Conservation (phyloP, 2,329 filamentous ascomycete genomes). For the Xylaria sp. region DNA sequence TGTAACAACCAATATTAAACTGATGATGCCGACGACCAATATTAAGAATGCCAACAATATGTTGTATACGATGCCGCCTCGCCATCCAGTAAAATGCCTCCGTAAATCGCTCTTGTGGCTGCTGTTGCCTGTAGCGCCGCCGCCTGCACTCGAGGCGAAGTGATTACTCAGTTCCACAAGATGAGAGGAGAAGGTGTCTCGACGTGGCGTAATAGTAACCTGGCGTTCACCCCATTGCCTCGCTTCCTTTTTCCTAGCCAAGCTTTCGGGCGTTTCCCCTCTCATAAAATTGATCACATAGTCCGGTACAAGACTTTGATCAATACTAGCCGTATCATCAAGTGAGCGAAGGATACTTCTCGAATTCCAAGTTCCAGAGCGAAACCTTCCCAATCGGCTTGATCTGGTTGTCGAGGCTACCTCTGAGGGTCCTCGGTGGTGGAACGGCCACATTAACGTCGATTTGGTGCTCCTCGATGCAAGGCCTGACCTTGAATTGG, state of each 20-base stretch:
- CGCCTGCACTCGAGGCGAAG: constrained; percentile 32
- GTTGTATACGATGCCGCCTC: constrained; percentile 53
- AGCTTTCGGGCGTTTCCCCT: constrained; percentile 59
- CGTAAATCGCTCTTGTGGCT: constrained; percentile 40
- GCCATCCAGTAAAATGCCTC: constrained; percentile 51
- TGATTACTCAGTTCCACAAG: constrained; percentile 46
- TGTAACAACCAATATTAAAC: constrained; percentile 46
- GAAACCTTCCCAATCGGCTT: constrained; percentile 35
- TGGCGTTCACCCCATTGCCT: constrained; percentile 42
- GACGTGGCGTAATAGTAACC: constrained; percentile 41
- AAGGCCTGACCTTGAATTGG: constrained; percentile 35
- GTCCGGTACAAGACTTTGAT: constrained; percentile 57
- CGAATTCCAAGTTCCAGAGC: constrained; percentile 35
- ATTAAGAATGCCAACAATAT: constrained; percentile 47
- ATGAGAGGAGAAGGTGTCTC: constrained; percentile 43
- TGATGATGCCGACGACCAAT: constrained; percentile 46
- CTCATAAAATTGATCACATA: constrained; percentile 62
- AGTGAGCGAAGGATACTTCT: constrained; percentile 37
- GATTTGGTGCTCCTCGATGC: constrained; percentile 36
- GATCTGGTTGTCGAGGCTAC: constrained; percentile 36
- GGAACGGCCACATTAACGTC: constrained; percentile 42
- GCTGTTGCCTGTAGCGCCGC: constrained; percentile 33
- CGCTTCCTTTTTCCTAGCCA: constrained; percentile 53
- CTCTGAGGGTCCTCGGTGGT: constrained; percentile 38
- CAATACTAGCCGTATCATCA: constrained; percentile 43